Percentiles rank a stretch among this genome's conserved stretches.
Conservation (phyloP, 108 stramenopile genomes). For the Conticribra guillardii region DNA sequence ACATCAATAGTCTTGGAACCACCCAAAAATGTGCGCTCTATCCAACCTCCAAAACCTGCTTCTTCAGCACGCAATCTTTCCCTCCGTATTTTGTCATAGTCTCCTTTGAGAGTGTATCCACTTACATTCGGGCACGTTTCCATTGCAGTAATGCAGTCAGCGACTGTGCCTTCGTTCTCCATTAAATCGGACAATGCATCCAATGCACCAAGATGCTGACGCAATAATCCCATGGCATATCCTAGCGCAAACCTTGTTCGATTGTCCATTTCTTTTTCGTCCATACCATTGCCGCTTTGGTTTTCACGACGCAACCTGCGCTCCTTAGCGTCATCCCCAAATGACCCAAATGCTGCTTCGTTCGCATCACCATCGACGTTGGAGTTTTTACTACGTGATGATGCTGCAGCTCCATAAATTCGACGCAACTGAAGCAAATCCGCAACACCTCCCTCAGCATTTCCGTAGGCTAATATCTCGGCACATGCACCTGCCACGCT, state of each 20-base stretch:
- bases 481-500: constrained; percentile 86
- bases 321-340: constrained; percentile 41
- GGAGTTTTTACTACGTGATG: constrained; percentile 12
- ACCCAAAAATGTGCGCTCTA: constrained; percentile 48
- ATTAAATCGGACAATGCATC: constrained; percentile 81
- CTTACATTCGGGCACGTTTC: constrained; percentile 73
- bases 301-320: constrained; percentile 35
- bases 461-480: constrained; percentile 82
- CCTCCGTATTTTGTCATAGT: constrained; percentile 67
- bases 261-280: constrained; percentile 77
- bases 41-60: constrained; percentile 48
- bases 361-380: neutral
- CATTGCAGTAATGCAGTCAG: constrained; percentile 78
- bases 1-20: constrained; percentile 66
- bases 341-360: constrained; percentile 15
- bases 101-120: constrained; percentile 55
- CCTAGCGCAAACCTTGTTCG: constrained; percentile 79
- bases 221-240: constrained; percentile 77
- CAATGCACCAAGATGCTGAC: constrained; percentile 76
- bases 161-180: constrained; percentile 69
- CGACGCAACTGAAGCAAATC: constrained; percentile 72
- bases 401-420: constrained; percentile 51
- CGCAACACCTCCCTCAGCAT: constrained; percentile 75
- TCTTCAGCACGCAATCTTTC: constrained; percentile 59
- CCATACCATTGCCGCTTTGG: constrained; percentile 35